These are phyloP conservation scores for Yarrowia sp. DNA, from an alignment of 805 yeast species.

Conservation along the genomic window DNA sequence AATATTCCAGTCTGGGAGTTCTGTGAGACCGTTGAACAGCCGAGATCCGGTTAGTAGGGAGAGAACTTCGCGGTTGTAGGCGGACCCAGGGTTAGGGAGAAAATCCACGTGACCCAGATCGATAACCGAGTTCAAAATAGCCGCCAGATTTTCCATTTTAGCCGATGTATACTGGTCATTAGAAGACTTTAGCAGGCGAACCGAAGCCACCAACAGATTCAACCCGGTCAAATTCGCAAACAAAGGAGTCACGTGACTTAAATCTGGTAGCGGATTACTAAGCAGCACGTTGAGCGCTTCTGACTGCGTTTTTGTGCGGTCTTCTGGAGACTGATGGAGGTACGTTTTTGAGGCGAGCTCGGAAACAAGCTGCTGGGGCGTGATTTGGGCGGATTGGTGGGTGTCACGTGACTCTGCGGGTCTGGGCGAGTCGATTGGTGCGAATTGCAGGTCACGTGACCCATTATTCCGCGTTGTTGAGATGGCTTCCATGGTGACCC, in stretches of 20 bases:
- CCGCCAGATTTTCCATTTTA: neutral
- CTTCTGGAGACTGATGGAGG: neutral
- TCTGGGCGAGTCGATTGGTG: neutral
- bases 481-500: conserved; percentile 8
- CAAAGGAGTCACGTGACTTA: neutral
- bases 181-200: neutral
- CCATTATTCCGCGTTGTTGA: conserved; percentile 8
- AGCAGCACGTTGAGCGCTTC: neutral
- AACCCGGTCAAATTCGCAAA: conserved; percentile 13
- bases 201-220: neutral
- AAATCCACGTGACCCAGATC: neutral
- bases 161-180: conserved; percentile 6
- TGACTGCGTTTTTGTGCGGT: neutral
- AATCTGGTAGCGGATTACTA: neutral
- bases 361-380: neutral
- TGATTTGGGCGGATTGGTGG: neutral
- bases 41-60: conserved; percentile 11
- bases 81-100: neutral
- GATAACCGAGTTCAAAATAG: neutral
- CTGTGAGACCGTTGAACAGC: conserved; percentile 4
- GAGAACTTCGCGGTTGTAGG: conserved; percentile 10
- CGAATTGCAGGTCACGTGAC: neutral
- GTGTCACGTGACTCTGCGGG: neutral
- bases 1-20: conserved; percentile 6
- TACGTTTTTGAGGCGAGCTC: neutral